These are phyloP conservation scores for Fusarium sp. DNA, from an alignment of 2,329 filamentous ascomycete genomes.

Conservation along the genomic window DNA sequence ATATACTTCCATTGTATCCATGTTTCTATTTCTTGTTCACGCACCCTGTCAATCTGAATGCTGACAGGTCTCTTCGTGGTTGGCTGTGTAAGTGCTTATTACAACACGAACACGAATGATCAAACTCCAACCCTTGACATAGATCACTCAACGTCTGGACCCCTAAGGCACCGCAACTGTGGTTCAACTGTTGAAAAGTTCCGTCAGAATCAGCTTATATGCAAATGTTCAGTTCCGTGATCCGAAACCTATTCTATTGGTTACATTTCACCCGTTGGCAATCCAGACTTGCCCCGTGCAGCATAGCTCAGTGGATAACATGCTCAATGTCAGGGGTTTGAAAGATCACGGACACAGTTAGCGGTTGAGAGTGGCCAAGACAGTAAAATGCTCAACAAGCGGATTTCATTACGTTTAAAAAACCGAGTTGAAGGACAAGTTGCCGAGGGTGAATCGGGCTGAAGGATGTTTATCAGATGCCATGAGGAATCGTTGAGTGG, in stretches of 20 bases:
- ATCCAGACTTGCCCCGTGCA: constrained; percentile 10
- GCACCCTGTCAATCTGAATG: too few relatives aligned
- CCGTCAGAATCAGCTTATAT: constrained; percentile 12
- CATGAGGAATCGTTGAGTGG: not conserved
- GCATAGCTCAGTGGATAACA: constrained; percentile 28
- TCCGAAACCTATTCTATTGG: constrained; percentile 14
- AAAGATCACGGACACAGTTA: constrained; percentile 24
- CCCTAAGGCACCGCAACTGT: not conserved
- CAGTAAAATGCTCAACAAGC: not conserved
- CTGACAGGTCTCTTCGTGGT: too few relatives aligned
- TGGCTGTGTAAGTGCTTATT: not conserved
- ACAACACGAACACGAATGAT: constrained; percentile 14
- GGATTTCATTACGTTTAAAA: constrained; percentile 29
- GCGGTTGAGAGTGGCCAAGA: constrained; percentile 7
- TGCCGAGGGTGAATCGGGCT: constrained; percentile 16
- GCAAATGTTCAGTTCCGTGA: constrained; percentile 16
- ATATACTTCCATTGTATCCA: too few relatives aligned
- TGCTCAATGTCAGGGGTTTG: constrained; percentile 4
- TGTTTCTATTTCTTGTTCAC: rapidly evolving
- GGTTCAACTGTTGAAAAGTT: not conserved
- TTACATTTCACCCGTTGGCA: not conserved
- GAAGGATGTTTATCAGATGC: not conserved
- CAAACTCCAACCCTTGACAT: not conserved
- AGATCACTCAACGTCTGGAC: not conserved
- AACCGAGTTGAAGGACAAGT: not conserved